Percentiles rank a stretch among this genome's conserved stretches.
Evolutionary conservation across 1,284 basidiomycete genomes (phyloP).

Genomic region (Cronartium quercuum): DNA sequence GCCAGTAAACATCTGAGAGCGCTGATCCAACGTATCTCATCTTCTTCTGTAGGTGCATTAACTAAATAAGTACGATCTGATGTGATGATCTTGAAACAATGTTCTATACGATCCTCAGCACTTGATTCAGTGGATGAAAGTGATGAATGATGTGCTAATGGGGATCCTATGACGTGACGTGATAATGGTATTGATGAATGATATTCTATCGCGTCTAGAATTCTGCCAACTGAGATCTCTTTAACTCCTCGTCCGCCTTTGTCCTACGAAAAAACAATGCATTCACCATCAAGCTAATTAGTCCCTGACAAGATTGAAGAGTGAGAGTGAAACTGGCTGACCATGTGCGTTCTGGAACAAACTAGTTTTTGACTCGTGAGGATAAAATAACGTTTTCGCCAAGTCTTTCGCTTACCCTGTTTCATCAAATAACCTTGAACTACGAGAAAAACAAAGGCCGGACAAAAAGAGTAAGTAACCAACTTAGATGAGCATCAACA

Average conservation of each 20-base stretch:
- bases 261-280: constrained; percentile 10
- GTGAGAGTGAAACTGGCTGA: constrained; percentile 30
- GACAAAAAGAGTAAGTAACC: background rate
- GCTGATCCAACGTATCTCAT: constrained; percentile 97
- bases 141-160: constrained; percentile 41
- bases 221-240: constrained; percentile 72
- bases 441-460: background rate
- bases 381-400: constrained; percentile 68
- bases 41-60: constrained; percentile 92
- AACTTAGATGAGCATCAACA: background rate
- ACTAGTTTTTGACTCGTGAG: constrained; percentile 48
- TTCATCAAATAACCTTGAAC: constrained; percentile 89
- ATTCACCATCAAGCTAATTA: background rate
- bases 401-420: constrained; percentile 85
- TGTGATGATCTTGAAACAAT: constrained; percentile 92
- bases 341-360: constrained; percentile 52
- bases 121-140: constrained; percentile 40
- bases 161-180: background rate
- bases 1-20: constrained; percentile 84
- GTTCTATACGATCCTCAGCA: constrained; percentile 46
- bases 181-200: constrained; percentile 54
- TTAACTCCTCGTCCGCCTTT: constrained; percentile 77
- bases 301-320: background rate
- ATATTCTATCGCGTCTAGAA: constrained; percentile 89
- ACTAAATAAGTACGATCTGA: constrained; percentile 81